phyloP scores from a whole-genome alignment of 2,329 filamentous ascomycete genomes.

The Dothideomycetes sp. region DNA sequence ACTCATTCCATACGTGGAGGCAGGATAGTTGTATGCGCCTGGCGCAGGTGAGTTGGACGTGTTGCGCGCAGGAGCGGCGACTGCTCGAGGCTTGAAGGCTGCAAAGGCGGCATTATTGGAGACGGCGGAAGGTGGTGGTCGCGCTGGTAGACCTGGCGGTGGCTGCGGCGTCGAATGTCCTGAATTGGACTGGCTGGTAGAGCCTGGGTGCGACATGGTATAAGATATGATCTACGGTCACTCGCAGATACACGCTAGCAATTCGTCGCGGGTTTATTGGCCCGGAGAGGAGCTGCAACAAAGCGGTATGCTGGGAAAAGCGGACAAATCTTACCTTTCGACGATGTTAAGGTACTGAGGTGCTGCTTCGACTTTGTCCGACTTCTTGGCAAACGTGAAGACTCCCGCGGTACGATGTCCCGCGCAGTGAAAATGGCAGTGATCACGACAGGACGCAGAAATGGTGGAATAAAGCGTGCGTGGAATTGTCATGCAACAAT shows the following conservation, averaged over 20 bases:
- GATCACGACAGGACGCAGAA: no score
- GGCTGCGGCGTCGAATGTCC: constrained; percentile 8
- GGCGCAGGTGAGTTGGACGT: background rate
- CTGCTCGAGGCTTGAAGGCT: constrained; percentile 49
- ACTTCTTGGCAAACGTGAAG: no score
- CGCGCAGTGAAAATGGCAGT: no score
- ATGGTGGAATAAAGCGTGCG: no score
- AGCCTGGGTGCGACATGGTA: constrained; percentile 69
- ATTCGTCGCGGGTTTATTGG: background rate
- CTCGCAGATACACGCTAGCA: background rate
- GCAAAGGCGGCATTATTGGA: constrained; percentile 30
- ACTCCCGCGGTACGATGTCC: no score
- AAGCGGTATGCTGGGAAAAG: no score
- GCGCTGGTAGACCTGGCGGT: constrained; percentile 9
- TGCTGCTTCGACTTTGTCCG: no score
- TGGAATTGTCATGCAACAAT: no score
- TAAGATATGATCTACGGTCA: background rate
- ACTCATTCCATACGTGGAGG: constrained; percentile 8
- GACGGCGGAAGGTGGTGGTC: constrained; percentile 20
- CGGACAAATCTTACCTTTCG: no score
- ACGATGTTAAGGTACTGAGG: no score
- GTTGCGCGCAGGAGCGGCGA: constrained; percentile 28
- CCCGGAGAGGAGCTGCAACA: background rate
- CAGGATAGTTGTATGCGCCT: constrained; percentile 3
- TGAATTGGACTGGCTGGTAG: constrained; percentile 12